A percentile compares a stretch with the other conserved stretches of the same genome.
These are phyloP conservation scores for Didymellaceae sp. DNA, from an alignment of 2,329 filamentous ascomycete species.

Conservation along the genomic window DNA sequence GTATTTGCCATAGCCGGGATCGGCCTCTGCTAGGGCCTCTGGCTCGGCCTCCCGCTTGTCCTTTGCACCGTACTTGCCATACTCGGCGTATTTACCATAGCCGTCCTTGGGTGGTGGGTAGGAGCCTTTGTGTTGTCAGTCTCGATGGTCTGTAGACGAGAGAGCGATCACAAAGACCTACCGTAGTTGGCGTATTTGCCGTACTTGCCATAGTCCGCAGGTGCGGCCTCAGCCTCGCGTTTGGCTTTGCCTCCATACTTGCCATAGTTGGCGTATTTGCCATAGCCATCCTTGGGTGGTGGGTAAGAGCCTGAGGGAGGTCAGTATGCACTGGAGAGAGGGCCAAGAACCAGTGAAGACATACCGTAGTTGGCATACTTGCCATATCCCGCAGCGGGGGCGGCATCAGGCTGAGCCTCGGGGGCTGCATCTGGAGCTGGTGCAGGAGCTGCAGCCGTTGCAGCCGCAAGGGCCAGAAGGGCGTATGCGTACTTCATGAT, in stretches of 20 bases:
- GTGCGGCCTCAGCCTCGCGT: not conserved
- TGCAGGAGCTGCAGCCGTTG: conserved; percentile 28
- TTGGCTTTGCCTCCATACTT: conserved; percentile 9
- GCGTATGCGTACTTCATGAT: conserved; percentile 30
- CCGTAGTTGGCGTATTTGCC: conserved; percentile 26
- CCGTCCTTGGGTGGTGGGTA: conserved; percentile 19
- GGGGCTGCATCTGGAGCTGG: conserved; percentile 26
- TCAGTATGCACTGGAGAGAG: too few relatives aligned
- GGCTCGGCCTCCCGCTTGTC: conserved; percentile 6
- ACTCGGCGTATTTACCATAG: conserved; percentile 9
- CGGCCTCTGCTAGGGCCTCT: not conserved
- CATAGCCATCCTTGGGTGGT: not conserved
- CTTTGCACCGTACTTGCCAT: conserved; percentile 18
- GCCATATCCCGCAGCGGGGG: not conserved
- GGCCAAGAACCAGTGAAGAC: too few relatives aligned
- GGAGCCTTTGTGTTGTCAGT: conserved; percentile 8
- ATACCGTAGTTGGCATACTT: not conserved
- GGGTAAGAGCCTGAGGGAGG: too few relatives aligned
- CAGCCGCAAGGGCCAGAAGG: conserved; percentile 30
- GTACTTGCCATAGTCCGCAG: conserved; percentile 17
- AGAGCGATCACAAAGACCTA: not conserved
- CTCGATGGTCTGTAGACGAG: not conserved
- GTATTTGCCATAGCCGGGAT: conserved; percentile 13
- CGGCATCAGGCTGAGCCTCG: conserved; percentile 18
- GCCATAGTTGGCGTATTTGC: conserved; percentile 24